phyloP scores from a whole-genome alignment of 441 rosid species.

The Flueggea neowawraea region DNA sequence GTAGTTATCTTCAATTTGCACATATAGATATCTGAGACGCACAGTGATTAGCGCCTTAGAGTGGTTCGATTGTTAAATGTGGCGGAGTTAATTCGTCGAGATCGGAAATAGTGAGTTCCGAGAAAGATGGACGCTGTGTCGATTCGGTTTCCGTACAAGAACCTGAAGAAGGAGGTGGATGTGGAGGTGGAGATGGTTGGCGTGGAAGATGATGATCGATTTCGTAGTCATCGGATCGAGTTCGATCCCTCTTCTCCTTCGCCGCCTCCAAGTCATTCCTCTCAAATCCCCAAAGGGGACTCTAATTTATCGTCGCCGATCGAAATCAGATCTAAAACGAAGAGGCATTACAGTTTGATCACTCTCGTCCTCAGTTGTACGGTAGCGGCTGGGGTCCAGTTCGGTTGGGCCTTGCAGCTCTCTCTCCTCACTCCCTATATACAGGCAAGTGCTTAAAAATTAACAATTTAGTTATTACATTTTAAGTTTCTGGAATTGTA shows the following conservation, averaged over 20 bases:
- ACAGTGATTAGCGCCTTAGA: too few relatives aligned
- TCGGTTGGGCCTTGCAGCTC: conserved; percentile 96
- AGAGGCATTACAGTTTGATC: conserved; percentile 43
- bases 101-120: conserved; percentile 5
- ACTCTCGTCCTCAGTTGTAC: conserved; percentile 77
- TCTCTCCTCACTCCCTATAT: conserved; percentile 91
- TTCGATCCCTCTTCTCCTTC: conserved; percentile 30
- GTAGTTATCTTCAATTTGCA: too few relatives aligned
- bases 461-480: neutral
- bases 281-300: conserved; percentile 17
- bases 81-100: neutral
- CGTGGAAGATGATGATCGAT: conserved; percentile 18
- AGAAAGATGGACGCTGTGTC: conserved; percentile 52
- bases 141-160: conserved; percentile 68
- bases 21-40: too few relatives aligned
- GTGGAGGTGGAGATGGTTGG: conserved; percentile 64
- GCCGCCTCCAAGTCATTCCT: conserved; percentile 22
- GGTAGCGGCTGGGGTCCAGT: conserved; percentile 91
- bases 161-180: conserved; percentile 59
- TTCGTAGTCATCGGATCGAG: conserved; percentile 26
- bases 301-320: conserved; percentile 18
- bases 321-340: conserved; percentile 18
- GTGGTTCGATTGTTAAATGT: too few relatives aligned
- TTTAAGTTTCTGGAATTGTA: conserved; percentile 5
- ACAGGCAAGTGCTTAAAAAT: conserved; percentile 36